Evolutionary conservation across 2,329 filamentous ascomycete genomes (phyloP).

Genomic region (Eutypella sp.): DNA sequence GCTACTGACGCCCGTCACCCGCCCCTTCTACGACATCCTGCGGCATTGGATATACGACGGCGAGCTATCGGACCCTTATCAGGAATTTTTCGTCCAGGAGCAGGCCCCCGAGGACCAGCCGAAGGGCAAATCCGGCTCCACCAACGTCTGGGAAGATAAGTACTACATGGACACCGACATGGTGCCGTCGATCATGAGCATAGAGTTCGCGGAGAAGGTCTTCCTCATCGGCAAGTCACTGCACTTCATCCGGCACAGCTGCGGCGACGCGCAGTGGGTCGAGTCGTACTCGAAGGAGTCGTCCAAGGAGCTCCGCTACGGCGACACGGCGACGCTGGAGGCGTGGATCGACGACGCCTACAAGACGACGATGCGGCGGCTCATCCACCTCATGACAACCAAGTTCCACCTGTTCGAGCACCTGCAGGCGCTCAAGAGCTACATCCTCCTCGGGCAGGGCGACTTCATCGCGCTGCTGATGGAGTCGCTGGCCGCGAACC

Average conservation of each 20-base stretch:
- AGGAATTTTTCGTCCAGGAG: slow-evolving; percentile 92
- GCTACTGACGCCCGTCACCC: slow-evolving; percentile 77
- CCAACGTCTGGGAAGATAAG: slow-evolving; percentile 97
- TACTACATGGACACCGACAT: slow-evolving; percentile 81
- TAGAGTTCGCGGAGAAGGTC: slow-evolving; percentile 92
- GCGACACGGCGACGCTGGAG: slow-evolving; percentile 86
- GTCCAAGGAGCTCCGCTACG: slow-evolving; percentile 87
- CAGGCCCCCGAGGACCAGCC: slow-evolving; percentile 53
- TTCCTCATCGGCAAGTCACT: slow-evolving; percentile 96
- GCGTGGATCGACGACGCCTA: slow-evolving; percentile 95
- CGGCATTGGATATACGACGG: slow-evolving; percentile 98
- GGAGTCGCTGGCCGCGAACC: slow-evolving; percentile 88
- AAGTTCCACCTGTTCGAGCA: slow-evolving; percentile 96
- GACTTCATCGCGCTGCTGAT: slow-evolving; percentile 97
- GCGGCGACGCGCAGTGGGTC: slow-evolving; percentile 90
- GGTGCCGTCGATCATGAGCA: slow-evolving; percentile 89
- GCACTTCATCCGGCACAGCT: slow-evolving; percentile 96
- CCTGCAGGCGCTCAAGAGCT: slow-evolving; percentile 85
- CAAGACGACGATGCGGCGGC: slow-evolving; percentile 93
- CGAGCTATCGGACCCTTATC: slow-evolving; percentile 91
- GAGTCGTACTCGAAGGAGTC: slow-evolving; percentile 90
- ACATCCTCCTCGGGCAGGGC: slow-evolving; percentile 88
- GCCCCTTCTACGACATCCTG: slow-evolving; percentile 94
- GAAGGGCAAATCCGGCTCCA: slow-evolving; percentile 57
- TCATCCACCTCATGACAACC: slow-evolving; percentile 88